These are phyloP conservation scores for Tylopilus balloui DNA, from an alignment of 768 basidiomycete genomes.

Conservation along the genomic window DNA sequence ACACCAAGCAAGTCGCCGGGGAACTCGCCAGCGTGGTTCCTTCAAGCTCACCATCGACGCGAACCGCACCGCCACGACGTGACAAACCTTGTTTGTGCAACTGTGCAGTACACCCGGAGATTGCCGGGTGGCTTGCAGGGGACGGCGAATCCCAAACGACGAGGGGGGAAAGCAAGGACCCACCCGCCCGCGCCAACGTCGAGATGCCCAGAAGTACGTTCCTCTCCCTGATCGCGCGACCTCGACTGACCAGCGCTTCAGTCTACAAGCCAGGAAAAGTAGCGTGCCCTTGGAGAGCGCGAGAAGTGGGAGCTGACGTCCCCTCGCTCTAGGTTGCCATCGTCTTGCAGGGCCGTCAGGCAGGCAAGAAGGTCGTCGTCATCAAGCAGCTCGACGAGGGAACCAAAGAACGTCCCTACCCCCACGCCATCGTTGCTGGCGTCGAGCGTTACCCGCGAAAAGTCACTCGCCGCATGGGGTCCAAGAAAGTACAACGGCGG, in stretches of 20 bases:
- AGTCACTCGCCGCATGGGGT: conserved; percentile 96
- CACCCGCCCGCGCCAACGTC: conserved; percentile 31
- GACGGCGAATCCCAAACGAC: conserved; percentile 5
- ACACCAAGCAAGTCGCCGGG: not conserved
- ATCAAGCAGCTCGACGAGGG: conserved; percentile 98
- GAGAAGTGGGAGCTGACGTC: not conserved
- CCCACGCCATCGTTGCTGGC: conserved; percentile 97
- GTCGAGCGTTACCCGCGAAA: conserved; percentile 98
- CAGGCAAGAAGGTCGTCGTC: conserved; percentile 98
- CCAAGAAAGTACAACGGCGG: conserved; percentile 88
- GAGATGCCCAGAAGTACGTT: conserved; percentile 41
- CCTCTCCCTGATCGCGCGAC: not conserved
- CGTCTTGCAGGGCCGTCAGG: conserved; percentile 97
- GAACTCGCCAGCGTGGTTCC: not conserved
- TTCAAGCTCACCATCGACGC: not conserved
- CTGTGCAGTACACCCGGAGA: conserved; percentile 30
- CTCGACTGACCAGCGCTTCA: conserved; percentile 30
- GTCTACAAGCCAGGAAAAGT: conserved; percentile 97
- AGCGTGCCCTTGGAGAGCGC: conserved; percentile 8
- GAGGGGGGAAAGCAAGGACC: conserved; percentile 22
- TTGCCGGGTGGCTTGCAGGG: conserved; percentile 34
- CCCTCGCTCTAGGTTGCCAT: conserved; percentile 71
- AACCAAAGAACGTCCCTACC: conserved; percentile 92
- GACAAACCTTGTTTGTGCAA: conserved; percentile 9
- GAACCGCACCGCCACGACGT: conserved; percentile 1